Base-by-base conservation (phyloP, 2,329 filamentous ascomycete species). In the Mycosphaerella sp. region DNA sequence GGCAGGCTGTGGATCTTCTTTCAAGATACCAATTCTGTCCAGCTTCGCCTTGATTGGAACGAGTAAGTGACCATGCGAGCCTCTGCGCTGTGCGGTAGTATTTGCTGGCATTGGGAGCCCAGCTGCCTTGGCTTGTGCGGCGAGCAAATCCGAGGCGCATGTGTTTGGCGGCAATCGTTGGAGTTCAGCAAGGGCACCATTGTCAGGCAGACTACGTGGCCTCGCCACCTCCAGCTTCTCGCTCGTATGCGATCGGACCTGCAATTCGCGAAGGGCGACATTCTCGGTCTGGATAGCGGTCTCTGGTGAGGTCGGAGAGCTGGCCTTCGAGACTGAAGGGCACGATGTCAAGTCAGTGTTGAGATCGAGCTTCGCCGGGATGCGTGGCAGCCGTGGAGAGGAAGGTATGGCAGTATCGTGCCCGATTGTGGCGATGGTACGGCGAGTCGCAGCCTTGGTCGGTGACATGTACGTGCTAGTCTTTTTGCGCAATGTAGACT, bases 381-480 rank as follows among this genome's bases (percentile, higher is more conserved):
- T 40, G n/a, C 51, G 57, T 18, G 51, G 51, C 41, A 57, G 16
- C 30, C 52, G 53, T 35, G 53, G 47, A 17, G 55, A 48, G 3
- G 36, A 21, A 18, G 44, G 51, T 32, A 52, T 46, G 25, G 40
- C 16, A 30, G 32, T 50, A 30, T 56, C 53, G 25, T 49, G 55
- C 10, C 57, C 55, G n/a, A 61, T 54, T 3, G 57, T 65, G 4
- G 58, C 61, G 39, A 60, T 52, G 12, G 48, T 54, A n/a, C 62
- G 62, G 27, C 58, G 62, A 16, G 58, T 59, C 2, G 62, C 57
- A 3, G 64, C 62, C 27, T 59, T 61, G 4, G 64, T 67, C 3
- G 64, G 64, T 17, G 62, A 61, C 64, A 64, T 66, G 52, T 63
- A 66, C 4, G 62, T 62, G 54, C 57, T 62, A 14, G 51, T 55